A percentile compares a stretch with the other conserved stretches of the same genome.
Evolutionary conservation across 352 stramenopile genomes (phyloP).

Genomic region (Pythium phragmiticola): DNA sequence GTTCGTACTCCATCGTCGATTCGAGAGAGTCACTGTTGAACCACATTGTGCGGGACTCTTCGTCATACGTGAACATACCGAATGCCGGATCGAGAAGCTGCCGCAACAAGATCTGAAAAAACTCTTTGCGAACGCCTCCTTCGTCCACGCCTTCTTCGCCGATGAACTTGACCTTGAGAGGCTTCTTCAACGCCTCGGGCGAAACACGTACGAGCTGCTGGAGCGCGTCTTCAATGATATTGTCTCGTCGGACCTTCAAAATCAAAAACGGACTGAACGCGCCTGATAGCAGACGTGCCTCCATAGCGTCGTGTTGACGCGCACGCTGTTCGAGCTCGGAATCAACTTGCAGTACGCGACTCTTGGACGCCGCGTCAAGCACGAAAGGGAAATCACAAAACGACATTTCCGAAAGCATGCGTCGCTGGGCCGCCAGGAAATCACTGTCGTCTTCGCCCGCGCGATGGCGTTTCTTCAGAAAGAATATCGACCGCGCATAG

Average conservation of each 20-base stretch:
- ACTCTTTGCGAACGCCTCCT: constrained; percentile 79
- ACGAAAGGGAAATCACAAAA: constrained; percentile 85
- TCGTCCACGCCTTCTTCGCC: constrained; percentile 82
- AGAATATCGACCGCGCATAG: constrained; percentile 71
- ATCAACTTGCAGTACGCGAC: constrained; percentile 71
- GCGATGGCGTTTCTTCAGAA: constrained; percentile 57
- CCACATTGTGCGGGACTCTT: constrained; percentile 69
- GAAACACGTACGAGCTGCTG: constrained; percentile 67
- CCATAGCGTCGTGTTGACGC: constrained; percentile 53
- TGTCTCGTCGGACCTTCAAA: constrained; percentile 62
- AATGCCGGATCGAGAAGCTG: constrained; percentile 72
- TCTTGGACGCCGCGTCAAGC: constrained; percentile 77
- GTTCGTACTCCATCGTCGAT: constrained; percentile 80
- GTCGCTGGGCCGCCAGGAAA: constrained; percentile 32
- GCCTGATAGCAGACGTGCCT: constrained; percentile 35
- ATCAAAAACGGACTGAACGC: constrained; percentile 58
- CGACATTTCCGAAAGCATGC: constrained; percentile 73
- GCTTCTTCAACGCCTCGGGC: constrained; percentile 71
- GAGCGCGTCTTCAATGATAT: constrained; percentile 74
- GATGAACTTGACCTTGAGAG: constrained; percentile 83
- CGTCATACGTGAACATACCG: constrained; percentile 79
- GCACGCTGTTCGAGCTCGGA: constrained; percentile 70
- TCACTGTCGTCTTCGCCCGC: constrained; percentile 10
- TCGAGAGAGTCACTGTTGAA: constrained; percentile 85
- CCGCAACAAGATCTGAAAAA: constrained; percentile 81